Percentiles rank a stretch among this genome's conserved stretches.
Conservation (phyloP, 805 yeast genomes). For the Candida orba region DNA sequence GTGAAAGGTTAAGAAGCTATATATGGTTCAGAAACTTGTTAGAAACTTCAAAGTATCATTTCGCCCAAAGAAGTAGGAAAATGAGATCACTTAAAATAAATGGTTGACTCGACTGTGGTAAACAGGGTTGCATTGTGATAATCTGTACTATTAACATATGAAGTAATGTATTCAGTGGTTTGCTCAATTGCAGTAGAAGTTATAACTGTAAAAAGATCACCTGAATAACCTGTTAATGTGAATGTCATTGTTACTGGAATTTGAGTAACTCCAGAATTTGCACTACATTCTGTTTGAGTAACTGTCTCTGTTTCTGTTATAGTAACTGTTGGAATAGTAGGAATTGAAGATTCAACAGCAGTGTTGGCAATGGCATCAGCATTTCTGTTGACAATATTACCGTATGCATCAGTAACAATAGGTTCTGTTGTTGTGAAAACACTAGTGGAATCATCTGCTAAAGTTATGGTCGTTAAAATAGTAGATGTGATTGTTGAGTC, state of each 20-base stretch:
- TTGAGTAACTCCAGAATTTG: background rate
- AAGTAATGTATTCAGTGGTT: slow-evolving; percentile 17
- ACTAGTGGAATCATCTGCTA: background rate
- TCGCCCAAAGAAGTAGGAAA: no score
- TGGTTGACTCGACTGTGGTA: background rate
- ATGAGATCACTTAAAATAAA: background rate
- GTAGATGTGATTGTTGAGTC: slow-evolving; percentile 1
- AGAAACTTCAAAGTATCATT: no score
- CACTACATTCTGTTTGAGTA: slow-evolving; percentile 7
- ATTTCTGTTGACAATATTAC: slow-evolving; percentile 1
- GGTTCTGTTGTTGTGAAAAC: background rate
- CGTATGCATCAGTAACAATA: background rate
- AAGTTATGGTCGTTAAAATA: slow-evolving; percentile 1
- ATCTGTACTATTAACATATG: background rate
- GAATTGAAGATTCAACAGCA: slow-evolving; percentile 1
- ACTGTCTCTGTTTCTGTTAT: slow-evolving; percentile 18
- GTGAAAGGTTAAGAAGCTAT: no score
- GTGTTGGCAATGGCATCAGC: slow-evolving; percentile 3
- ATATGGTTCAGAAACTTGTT: no score
- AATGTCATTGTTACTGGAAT: slow-evolving; percentile 3
- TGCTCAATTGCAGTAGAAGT: slow-evolving; percentile 22
- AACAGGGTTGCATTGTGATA: slow-evolving; percentile 1
- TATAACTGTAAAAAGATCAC: slow-evolving; percentile 17
- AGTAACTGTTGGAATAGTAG: slow-evolving; percentile 2
- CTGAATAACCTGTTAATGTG: slow-evolving; percentile 21